Base-by-base conservation (phyloP, 2,329 filamentous ascomycete species). In the Fusarium sp. region DNA sequence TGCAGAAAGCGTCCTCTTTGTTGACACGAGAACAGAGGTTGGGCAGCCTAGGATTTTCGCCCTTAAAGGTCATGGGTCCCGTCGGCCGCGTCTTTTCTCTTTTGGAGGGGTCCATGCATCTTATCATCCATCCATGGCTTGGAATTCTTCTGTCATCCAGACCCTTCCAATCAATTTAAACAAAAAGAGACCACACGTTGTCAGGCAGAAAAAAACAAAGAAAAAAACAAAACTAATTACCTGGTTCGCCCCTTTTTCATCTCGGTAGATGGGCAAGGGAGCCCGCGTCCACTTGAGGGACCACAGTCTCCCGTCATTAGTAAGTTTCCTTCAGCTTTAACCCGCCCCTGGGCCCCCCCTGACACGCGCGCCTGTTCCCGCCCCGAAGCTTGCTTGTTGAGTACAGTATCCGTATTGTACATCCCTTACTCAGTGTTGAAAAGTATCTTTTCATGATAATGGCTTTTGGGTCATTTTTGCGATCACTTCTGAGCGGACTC, bases 391-490 rank as follows among this genome's bases (percentile, higher is more conserved):
- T 29, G 35, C 29, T 51, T 29, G 46, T 51, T 29, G 46, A 46
- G 42, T 46, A 46, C 11, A 42, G 38, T 42, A 24, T 24, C 17
- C 36, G 40, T 44, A 17, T 33, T 33, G 31, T 33, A 33, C 31
- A 33, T 33, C 31, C 31, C 22, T 17, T 46, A 46, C 42, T 46
- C 42, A 46, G 42, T 46, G 27, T 46, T 46, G 42, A 24, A 46
- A 46, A 46, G 42, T 46, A 46, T 46, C 42, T 46, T 46, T 27
- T 27, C 42, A 46, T 46, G 42, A 46, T 46, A 46, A 73, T 75
- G 73, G 60, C 56, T 20, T 24, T 73, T 55, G 55, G 73, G 51
- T 61, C 62, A 49, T 62, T 62, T 66, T 35, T 75, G 57, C 73
- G 72, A 40, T 71, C 49, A 27, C 33, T 75, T 29, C 49, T 73